Evolutionary conservation across 257 asterid genomes (phyloP).

Genomic region (Plantago major): DNA sequence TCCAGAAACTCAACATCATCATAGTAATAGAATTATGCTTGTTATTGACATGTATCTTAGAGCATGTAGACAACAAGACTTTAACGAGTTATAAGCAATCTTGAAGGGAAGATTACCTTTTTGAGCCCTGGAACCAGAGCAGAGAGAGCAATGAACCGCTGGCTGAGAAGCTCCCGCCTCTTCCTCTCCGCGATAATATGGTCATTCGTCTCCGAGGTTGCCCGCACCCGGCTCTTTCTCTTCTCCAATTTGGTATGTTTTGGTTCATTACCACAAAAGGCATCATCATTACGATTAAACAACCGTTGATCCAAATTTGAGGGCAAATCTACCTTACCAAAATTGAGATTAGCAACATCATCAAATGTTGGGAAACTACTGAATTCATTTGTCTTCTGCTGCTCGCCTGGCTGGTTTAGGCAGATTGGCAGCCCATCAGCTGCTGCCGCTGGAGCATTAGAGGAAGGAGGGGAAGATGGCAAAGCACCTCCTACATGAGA

Average conservation of each 20-base stretch:
- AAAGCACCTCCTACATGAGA: slow-evolving; percentile 10
- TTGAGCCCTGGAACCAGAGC: slow-evolving; percentile 33
- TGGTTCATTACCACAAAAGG: no score
- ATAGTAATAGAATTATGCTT: no score
- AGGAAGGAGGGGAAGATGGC: slow-evolving; percentile 10
- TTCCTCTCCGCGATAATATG: slow-evolving; percentile 32
- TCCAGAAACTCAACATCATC: no score
- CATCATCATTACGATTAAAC: no score
- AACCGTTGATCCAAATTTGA: no score
- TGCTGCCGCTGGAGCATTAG: not conserved
- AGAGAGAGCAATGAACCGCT: slow-evolving; percentile 27
- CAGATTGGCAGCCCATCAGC: not conserved
- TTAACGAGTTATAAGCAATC: not conserved
- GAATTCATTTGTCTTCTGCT: not conserved
- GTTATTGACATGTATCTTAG: not conserved
- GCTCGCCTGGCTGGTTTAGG: slow-evolving; percentile 1
- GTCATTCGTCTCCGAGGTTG: slow-evolving; percentile 27
- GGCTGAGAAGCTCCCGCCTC: slow-evolving; percentile 31
- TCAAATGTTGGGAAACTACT: not conserved
- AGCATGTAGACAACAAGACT: not conserved
- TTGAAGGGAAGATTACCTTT: slow-evolving; percentile 20
- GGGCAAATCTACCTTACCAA: slow-evolving; percentile 6
- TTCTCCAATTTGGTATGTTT: not conserved
- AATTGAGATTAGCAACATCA: slow-evolving; percentile 17
- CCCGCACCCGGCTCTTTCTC: slow-evolving; percentile 17